Base-by-base conservation (phyloP, 169 alveolate species). In the Eimeria zaria region DNA sequence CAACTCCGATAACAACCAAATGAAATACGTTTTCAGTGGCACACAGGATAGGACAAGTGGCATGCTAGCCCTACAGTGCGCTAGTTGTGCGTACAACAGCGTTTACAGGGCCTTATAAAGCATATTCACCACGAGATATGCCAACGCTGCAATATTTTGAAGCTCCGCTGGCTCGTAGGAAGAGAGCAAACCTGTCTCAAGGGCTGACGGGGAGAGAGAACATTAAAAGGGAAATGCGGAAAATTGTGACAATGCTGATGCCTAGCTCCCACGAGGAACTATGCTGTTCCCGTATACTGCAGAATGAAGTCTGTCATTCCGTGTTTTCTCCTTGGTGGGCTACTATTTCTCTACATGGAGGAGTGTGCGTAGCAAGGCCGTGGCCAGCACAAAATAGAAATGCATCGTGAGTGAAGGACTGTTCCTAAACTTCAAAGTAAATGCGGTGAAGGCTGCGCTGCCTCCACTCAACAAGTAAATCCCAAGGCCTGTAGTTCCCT, bases 401-500 rank as follows among this genome's bases (percentile, higher is more conserved):
- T 67, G 76, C 41, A 67, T 30, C 46, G 30, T 22, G 2, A 67
- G 76, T 67, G 20, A 30, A 9, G 41, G 41, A 18, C 3, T 27
- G 16, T 67, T 67, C 46, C 46, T 16, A 12, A 30, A 27, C 27
- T 4, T 2, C 11, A 60, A 4, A 67, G 44, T 71, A 11, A 0
- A n/a, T 1, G 51, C 16, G 81, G 51, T 36, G 81, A 53, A 30
- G 16, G 81, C 51, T 39, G 33, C 12, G 81, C 51, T 39, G 53
- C 30, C 81, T 36, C 39, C 81, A 39, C 81, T 36, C n/a, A 36
- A 18, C 33, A 71, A 71, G 48, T 7, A 71, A 71, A 48, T 27
- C 89, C 89, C 53, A 83, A 58, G 30, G 91, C 91, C 22, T 46
- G 73, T 53, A 83, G 71, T 36, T 83, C 91, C 74, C 91, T 48